Base-by-base conservation (phyloP, 495 filamentous ascomycete genomes). In the Cryomyces minteri region DNA sequence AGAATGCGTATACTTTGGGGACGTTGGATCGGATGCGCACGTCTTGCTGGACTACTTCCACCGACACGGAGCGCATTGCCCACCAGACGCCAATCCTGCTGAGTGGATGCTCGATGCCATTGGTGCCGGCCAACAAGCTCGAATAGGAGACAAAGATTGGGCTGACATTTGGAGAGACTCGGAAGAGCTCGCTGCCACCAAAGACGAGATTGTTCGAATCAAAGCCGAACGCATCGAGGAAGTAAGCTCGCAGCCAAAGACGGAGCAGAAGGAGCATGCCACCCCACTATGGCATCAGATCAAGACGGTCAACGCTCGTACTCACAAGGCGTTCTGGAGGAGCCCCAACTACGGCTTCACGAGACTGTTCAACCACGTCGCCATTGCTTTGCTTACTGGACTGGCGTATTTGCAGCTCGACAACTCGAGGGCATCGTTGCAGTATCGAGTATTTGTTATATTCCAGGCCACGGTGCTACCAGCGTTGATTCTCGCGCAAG, bases 41-140 rank as follows among this genome's bases (percentile, higher is more conserved):
- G 52, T 74, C 10, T 59, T 62, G 4, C 50, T 58, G 31, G 52
- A 55, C 29, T 65, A 65, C 48, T 65, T 63, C 54, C 48, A 40
- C 31, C 61, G 66, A n/a, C 63, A 79, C 43, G 75, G 70, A 11
- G 75, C 75, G n/a, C 60, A 67, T 29, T 67, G 62, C 45, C 59
- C 59, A 8, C 61, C 67, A 4, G 68, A 74, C n/a, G 75, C 77
- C 25, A 85, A 88, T 55, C 78, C 82, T 4, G 85, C 84, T 2
- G 85, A 92, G 59, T 88, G 75, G 66, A 88, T 92, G 79, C 71
- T 93, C 6, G 86, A 93, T 51, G 80, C 79, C 1, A 80, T 93
- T 30, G 85, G 87, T 32, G 84, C 84, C 38, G 84, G 83, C 25
- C 73, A 75, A 49, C 63, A 73, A n/a, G 70, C 80, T 11, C 71